These are phyloP conservation scores for Venustampulla echinocandica DNA, from an alignment of 495 filamentous ascomycete genomes.

Conservation along the genomic window DNA sequence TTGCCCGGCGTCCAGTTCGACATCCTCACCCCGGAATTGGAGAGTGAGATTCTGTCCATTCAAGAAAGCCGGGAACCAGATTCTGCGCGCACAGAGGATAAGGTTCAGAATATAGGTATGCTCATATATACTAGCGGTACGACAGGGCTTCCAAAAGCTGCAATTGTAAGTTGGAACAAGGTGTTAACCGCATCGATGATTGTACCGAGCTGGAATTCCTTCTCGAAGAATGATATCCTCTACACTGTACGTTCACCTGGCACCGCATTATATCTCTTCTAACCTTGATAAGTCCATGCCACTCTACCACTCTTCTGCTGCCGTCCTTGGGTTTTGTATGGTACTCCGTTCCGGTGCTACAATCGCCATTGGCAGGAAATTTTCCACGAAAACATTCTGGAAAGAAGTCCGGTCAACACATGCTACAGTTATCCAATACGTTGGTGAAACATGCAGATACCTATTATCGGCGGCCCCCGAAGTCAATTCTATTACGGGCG, in stretches of 20 bases:
- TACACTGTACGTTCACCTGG: constrained; percentile 56
- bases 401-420: constrained; percentile 61
- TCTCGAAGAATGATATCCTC: constrained; percentile 56
- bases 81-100: constrained; percentile 41
- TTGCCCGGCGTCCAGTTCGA: constrained; percentile 46
- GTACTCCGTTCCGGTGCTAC: constrained; percentile 54
- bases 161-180: constrained; percentile 76
- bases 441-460: constrained; percentile 91
- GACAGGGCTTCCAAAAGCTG: constrained; percentile 86
- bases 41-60: constrained; percentile 48
- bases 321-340: constrained; percentile 57
- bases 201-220: constrained; percentile 50
- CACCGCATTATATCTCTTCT: constrained; percentile 4
- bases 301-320: constrained; percentile 82
- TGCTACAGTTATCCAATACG: constrained; percentile 86
- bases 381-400: constrained; percentile 79
- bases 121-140: constrained; percentile 86
- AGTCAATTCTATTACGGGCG: constrained; percentile 53
- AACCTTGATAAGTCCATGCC: constrained; percentile 66
- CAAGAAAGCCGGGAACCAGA: constrained; percentile 57
- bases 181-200: constrained; percentile 36
- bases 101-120: constrained; percentile 52
- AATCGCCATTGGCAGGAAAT: constrained; percentile 66
- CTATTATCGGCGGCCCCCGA: constrained; percentile 64
- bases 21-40: constrained; percentile 54